A percentile compares a stretch with the other conserved stretches of the same genome.
Evolutionary conservation across 2,329 filamentous ascomycete genomes (phyloP).

Genomic region (Colletotrichum tabaci): DNA sequence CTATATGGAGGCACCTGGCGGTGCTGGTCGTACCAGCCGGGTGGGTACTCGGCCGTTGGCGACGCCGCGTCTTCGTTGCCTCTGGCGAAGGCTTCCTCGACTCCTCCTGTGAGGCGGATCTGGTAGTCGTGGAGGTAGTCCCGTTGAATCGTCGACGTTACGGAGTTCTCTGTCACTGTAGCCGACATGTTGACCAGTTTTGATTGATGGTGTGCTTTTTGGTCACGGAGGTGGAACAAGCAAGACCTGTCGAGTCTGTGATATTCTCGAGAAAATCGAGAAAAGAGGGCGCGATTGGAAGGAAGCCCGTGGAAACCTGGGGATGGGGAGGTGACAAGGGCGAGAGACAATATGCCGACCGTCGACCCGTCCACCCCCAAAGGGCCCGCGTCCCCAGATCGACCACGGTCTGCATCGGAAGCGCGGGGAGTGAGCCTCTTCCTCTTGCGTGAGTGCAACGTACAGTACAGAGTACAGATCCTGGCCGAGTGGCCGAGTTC

Average conservation of each 20-base stretch:
- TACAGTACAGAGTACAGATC: not conserved
- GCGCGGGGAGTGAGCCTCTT: slow-evolving; percentile 22
- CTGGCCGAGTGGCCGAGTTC: not conserved
- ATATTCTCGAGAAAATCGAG: not conserved
- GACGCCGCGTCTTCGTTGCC: slow-evolving; percentile 26
- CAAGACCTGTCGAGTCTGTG: not conserved
- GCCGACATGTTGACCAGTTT: slow-evolving; percentile 21
- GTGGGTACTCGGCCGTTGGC: slow-evolving; percentile 37
- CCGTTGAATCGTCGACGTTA: slow-evolving; percentile 24
- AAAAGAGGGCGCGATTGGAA: not conserved
- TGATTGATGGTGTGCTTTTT: not conserved
- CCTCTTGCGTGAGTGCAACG: not conserved
- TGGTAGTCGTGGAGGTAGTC: slow-evolving; percentile 38
- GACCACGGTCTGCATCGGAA: slow-evolving; percentile 19
- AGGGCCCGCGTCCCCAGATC: slow-evolving; percentile 14
- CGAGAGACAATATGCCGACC: slow-evolving; percentile 34
- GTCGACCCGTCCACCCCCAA: slow-evolving; percentile 15
- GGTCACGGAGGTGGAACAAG: not conserved
- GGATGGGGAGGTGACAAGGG: not conserved
- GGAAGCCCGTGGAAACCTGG: not conserved
- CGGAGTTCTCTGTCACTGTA: slow-evolving; percentile 32
- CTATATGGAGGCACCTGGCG: slow-evolving; percentile 46
- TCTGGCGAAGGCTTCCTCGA: slow-evolving; percentile 36
- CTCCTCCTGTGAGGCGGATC: slow-evolving; percentile 36
- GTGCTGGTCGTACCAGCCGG: slow-evolving; percentile 44